A percentile compares a stretch with the other conserved stretches of the same genome.
phyloP scores from a whole-genome alignment of 2,329 filamentous ascomycete genomes.

The Aspergillus texensis region DNA sequence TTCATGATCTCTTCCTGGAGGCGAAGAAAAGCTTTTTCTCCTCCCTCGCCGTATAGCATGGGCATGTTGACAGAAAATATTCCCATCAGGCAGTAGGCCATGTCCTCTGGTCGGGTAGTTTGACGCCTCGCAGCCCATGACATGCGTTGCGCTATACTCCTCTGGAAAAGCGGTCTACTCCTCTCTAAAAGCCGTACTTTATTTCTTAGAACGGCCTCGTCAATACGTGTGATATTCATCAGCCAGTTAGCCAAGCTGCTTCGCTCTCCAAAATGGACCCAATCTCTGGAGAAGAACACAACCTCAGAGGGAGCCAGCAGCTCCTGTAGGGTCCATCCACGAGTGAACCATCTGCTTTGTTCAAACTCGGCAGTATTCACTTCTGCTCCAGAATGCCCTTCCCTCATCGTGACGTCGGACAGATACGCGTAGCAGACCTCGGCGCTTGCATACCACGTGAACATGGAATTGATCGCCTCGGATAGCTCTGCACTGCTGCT shows the following conservation, averaged over 20 bases:
- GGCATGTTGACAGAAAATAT: not conserved
- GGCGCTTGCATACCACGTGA: not conserved
- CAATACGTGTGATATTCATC: not conserved
- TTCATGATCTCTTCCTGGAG: not conserved
- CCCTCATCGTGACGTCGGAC: rapidly evolving
- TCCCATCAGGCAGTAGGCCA: not conserved
- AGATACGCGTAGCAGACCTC: not conserved
- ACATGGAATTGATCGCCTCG: not conserved
- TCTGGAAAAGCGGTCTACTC: no score
- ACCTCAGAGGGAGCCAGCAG: not conserved
- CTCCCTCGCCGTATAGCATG: not conserved
- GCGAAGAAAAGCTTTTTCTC: not conserved
- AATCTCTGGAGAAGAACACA: not conserved
- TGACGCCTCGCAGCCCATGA: not conserved
- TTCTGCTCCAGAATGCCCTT: not conserved
- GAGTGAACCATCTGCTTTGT: not conserved
- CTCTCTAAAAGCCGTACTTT: no score
- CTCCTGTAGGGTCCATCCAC: not conserved
- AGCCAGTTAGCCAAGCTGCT: not conserved
- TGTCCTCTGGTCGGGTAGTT: not conserved
- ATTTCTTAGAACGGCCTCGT: not conserved
- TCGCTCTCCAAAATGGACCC: not conserved
- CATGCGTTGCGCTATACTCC: not conserved
- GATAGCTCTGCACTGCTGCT: not conserved
- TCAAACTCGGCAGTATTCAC: not conserved